These are phyloP conservation scores for Ceratocystis colombiana DNA, from an alignment of 2,329 filamentous ascomycete genomes.

Conservation along the genomic window DNA sequence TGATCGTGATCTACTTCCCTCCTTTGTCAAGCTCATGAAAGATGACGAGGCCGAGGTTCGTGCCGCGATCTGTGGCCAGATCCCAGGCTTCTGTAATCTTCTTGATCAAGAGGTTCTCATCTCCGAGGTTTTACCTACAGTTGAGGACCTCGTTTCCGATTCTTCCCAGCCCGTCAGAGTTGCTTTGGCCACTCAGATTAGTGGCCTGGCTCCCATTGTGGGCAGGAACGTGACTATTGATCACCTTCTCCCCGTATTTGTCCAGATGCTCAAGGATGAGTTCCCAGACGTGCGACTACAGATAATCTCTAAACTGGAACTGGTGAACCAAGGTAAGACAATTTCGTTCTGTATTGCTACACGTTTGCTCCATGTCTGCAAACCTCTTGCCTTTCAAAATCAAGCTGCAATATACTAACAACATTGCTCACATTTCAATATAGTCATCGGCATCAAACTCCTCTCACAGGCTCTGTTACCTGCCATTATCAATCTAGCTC, in stretches of 20 bases:
- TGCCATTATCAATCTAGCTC: constrained; percentile 91
- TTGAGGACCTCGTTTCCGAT: constrained; percentile 93
- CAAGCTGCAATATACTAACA: background rate
- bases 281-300: constrained; percentile 96
- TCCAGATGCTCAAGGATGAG: constrained; percentile 99
- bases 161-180: constrained; percentile 94
- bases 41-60: constrained; percentile 96
- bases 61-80: constrained; percentile 93
- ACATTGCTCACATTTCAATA: background rate
- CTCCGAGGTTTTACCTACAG: constrained; percentile 90
- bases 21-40: constrained; percentile 95
- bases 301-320: constrained; percentile 98
- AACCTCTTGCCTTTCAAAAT: background rate
- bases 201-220: constrained; percentile 87
- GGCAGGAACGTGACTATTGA: constrained; percentile 87
- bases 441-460: constrained; percentile 94
- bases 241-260: constrained; percentile 90
- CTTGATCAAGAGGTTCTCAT: constrained; percentile 81
- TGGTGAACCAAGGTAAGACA: constrained; percentile 76
- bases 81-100: constrained; percentile 88
- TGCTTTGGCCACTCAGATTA: constrained; percentile 91
- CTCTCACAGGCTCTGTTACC: constrained; percentile 93
- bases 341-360: background rate
- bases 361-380: background rate
- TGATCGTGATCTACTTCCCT: constrained; percentile 82